Conservation (phyloP, 2,329 filamentous ascomycete genomes). For the Apiospora phragmitis region DNA sequence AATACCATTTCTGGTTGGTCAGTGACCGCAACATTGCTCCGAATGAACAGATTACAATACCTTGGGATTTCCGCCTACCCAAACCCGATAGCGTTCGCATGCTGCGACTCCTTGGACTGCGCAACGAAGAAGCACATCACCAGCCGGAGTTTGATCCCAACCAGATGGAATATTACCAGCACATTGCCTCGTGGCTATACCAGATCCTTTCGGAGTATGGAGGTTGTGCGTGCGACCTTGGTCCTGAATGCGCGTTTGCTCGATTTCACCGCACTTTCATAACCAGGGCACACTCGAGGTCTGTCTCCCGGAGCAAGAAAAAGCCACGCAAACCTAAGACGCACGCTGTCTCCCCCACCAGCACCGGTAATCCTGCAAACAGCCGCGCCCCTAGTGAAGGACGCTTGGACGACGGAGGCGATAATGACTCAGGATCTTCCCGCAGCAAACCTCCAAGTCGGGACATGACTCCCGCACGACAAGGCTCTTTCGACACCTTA, state of each 20-base stretch:
- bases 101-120: constrained; percentile 60
- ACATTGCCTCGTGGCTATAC: constrained; percentile 65
- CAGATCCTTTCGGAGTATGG: constrained; percentile 75
- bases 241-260: constrained; percentile 62
- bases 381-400: constrained; percentile 66
- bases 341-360: constrained; percentile 60
- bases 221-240: constrained; percentile 73
- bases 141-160: constrained; percentile 56
- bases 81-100: constrained; percentile 56
- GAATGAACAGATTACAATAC: constrained; percentile 63
- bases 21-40: constrained; percentile 74
- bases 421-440: constrained; percentile 57
- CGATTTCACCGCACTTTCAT: constrained; percentile 63
- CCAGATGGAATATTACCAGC: constrained; percentile 57
- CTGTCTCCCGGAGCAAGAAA: constrained; percentile 42
- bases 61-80: constrained; percentile 67
- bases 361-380: constrained; percentile 61
- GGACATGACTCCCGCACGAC: constrained; percentile 61
- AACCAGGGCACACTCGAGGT: constrained; percentile 43
- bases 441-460: constrained; percentile 67
- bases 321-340: constrained; percentile 53
- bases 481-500: constrained; percentile 60
- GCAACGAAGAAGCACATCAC: constrained; percentile 54
- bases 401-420: constrained; percentile 54
- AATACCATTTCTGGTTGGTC: constrained; percentile 92